Percentiles rank a stretch among this genome's conserved stretches.
These are phyloP conservation scores for Russula sp. DNA, from an alignment of 768 basidiomycete species.

Conservation along the genomic window DNA sequence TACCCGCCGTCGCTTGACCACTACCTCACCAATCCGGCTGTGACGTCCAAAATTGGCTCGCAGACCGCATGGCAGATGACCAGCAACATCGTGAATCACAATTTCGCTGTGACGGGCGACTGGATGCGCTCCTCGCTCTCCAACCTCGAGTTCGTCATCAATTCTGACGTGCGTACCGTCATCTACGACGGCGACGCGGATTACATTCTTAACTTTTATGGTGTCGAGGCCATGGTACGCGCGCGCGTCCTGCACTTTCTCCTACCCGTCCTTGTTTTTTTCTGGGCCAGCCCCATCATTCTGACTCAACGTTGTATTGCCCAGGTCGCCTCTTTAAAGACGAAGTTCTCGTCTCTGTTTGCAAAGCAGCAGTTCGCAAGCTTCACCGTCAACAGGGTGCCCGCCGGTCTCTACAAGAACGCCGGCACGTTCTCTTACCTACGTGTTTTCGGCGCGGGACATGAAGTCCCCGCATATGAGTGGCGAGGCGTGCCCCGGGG, in stretches of 20 bases:
- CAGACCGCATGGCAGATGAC: constrained; percentile 37
- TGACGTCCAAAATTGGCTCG: constrained; percentile 36
- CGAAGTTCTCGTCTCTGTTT: constrained; percentile 38
- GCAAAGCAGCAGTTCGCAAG: constrained; percentile 37
- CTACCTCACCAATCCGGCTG: constrained; percentile 28
- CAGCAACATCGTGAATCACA: constrained; percentile 37
- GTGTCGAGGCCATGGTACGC: constrained; percentile 50
- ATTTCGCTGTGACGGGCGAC: constrained; percentile 45
- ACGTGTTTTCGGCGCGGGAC: constrained; percentile 40
- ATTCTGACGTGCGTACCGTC: constrained; percentile 47
- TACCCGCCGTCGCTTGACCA: constrained; percentile 40
- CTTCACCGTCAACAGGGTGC: constrained; percentile 44
- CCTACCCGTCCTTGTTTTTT: neutral
- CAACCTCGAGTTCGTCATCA: constrained; percentile 48
- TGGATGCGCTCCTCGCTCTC: constrained; percentile 48
- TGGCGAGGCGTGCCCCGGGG: constrained; percentile 25
- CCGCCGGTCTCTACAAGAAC: constrained; percentile 49
- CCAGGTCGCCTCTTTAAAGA: constrained; percentile 42
- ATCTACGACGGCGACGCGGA: constrained; percentile 56
- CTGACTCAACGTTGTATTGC: neutral
- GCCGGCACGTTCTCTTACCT: constrained; percentile 52
- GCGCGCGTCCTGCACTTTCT: neutral
- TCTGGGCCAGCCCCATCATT: neutral
- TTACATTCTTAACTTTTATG: constrained; percentile 47
- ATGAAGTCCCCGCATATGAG: constrained; percentile 30